phyloP scores from a whole-genome alignment of 2,329 filamentous ascomycete genomes.

The Colletotrichum melonis region DNA sequence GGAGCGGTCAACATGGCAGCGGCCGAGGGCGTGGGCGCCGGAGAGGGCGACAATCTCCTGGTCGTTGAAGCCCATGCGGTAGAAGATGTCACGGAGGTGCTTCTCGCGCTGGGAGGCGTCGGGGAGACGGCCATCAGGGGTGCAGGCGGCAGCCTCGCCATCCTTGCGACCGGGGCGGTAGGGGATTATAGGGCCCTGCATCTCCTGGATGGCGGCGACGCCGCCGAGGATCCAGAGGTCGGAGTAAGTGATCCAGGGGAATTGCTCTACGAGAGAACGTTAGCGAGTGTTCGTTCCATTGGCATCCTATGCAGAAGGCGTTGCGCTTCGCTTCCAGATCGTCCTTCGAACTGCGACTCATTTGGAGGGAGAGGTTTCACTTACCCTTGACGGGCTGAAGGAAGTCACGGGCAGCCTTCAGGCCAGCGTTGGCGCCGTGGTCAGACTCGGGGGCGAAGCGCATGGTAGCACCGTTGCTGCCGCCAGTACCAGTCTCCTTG shows the following conservation, averaged over 20 bases:
- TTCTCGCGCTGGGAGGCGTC: constrained; percentile 82
- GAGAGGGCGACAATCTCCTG: constrained; percentile 93
- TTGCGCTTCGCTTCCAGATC: not conserved
- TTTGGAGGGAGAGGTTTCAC: constrained; percentile 38
- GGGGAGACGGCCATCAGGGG: constrained; percentile 88
- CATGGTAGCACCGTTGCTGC: constrained; percentile 97
- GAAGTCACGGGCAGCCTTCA: constrained; percentile 89
- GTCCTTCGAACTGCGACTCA: too few relatives aligned
- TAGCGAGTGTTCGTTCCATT: constrained; percentile 8
- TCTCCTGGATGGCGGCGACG: constrained; percentile 90
- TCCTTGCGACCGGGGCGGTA: constrained; percentile 90
- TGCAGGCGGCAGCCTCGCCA: constrained; percentile 84
- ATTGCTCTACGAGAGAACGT: constrained; percentile 65
- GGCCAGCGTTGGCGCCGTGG: constrained; percentile 94
- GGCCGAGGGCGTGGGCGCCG: constrained; percentile 88
- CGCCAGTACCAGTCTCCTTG: constrained; percentile 86
- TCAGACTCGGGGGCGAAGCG: constrained; percentile 88
- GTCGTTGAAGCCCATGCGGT: constrained; percentile 98
- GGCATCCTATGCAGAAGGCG: not conserved
- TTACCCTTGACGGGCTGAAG: constrained; percentile 88
- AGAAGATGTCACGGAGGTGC: constrained; percentile 92
- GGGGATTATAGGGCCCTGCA: constrained; percentile 88
- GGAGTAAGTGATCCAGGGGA: constrained; percentile 96
- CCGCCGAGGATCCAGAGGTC: constrained; percentile 96
- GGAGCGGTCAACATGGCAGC: constrained; percentile 89